A percentile compares a stretch with the other conserved stretches of the same genome.
These are phyloP conservation scores for Lactarius vividus DNA, from an alignment of 768 basidiomycete species.

Conservation along the genomic window DNA sequence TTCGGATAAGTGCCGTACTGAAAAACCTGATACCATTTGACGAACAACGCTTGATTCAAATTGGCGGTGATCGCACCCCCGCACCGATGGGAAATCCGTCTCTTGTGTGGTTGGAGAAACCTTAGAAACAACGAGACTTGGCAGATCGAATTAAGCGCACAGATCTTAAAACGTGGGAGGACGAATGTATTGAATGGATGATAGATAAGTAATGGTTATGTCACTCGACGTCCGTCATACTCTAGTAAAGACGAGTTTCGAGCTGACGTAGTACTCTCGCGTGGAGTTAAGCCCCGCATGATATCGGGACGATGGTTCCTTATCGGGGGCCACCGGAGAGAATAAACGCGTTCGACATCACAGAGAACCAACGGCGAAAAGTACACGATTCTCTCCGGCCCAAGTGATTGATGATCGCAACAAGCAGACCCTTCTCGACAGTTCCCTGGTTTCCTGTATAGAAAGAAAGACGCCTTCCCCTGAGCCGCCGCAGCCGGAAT, in stretches of 20 bases:
- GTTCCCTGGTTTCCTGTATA: neutral
- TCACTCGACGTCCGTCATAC: neutral
- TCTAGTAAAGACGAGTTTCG: neutral
- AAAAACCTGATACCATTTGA: neutral
- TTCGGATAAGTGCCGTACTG: neutral
- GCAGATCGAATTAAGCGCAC: neutral
- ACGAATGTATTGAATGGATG: neutral
- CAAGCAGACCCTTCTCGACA: neutral
- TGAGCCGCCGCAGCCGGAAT: neutral
- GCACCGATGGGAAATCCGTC: neutral
- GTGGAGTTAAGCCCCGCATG: neutral
- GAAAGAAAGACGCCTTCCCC: neutral
- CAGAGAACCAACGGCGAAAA: neutral
- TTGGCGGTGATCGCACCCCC: neutral
- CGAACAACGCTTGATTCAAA: neutral
- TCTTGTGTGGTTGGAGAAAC: neutral
- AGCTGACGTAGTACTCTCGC: neutral
- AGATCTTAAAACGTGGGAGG: neutral
- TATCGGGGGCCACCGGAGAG: neutral
- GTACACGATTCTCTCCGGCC: neutral
- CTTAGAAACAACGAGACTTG: neutral
- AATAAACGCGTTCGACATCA: neutral
- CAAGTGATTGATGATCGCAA: neutral
- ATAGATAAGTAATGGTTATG: neutral
- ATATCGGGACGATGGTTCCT: constrained; percentile 2